These are phyloP conservation scores for Lolium rigidum DNA, from an alignment of 176 grass and related monocot species.

Conservation along the genomic window DNA sequence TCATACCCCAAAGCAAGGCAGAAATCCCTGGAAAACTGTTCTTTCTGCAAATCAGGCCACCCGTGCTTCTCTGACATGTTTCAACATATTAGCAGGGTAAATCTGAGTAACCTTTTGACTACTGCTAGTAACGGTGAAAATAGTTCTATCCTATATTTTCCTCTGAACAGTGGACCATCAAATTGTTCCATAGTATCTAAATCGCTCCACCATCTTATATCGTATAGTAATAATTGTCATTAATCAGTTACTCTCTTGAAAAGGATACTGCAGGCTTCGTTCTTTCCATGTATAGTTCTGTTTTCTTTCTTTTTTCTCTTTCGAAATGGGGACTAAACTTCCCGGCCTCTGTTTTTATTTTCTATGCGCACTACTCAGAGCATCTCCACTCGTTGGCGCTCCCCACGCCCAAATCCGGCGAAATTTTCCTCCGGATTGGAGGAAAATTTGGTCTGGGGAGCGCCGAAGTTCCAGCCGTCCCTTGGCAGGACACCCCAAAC, in stretches of 20 bases:
- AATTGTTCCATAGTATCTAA: conserved; percentile 27
- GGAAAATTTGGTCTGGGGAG: too few relatives aligned
- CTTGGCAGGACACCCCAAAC: too few relatives aligned
- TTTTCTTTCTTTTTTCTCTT: neutral
- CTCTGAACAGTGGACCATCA: conserved; percentile 6
- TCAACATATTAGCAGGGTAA: conserved; percentile 41
- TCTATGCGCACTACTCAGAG: neutral
- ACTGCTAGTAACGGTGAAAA: conserved; percentile 40
- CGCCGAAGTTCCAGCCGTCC: too few relatives aligned
- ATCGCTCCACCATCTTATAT: conserved; percentile 5
- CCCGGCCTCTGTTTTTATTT: neutral
- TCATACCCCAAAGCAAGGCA: conserved; percentile 41
- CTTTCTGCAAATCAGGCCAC: conserved; percentile 38
- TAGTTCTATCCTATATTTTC: conserved; percentile 44
- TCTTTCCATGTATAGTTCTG: neutral
- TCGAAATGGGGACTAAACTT: too few relatives aligned
- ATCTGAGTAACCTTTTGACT: conserved; percentile 51
- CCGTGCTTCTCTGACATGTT: conserved; percentile 41
- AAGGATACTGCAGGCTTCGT: neutral
- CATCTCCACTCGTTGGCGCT: too few relatives aligned
- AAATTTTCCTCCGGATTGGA: too few relatives aligned
- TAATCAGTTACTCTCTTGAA: conserved; percentile 14
- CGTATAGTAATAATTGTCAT: conserved; percentile 53
- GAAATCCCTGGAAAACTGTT: conserved; percentile 42
- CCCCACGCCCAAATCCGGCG: too few relatives aligned